Base-by-base conservation (phyloP, 164 flowering plant genomes). In the Houttuynia cordata region DNA sequence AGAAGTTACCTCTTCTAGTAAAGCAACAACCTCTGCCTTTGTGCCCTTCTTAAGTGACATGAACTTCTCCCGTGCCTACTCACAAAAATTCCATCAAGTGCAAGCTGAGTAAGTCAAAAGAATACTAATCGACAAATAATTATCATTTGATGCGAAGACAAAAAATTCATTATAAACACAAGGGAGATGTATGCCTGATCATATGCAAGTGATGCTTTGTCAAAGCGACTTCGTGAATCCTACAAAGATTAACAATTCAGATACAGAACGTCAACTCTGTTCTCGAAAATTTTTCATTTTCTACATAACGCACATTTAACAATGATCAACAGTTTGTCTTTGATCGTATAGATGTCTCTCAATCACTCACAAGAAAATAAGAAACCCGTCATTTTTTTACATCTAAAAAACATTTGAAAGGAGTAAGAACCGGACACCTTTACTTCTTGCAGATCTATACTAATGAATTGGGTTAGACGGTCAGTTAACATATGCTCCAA, bases 161-260 rank as follows among this genome's bases (percentile, higher is more conserved):
- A 8, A 9, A 41, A 9, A 2, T 41, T 41, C 13, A 0, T 9
- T 8, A 41, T 9, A 41, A 41, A 9, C 8, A 17, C 56, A 53
- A 53, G 34, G 21, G 24, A 55, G 15, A 22, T 22, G 5, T 19
- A 24, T 80, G 89, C 98, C 96, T 93, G 98, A 77, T 87, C 96
- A 74, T 89, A 93, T 54, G 71, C 76, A 71, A 77, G 58, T 45
- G 75, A 61, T 62, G 96, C 83, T 74, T 85, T 86, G 75, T 89
- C 92, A 67, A 86, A 87, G 61, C 85, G 91, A 53, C 80, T 73
- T 22, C 98, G 97, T 21, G 87, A 83, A 20, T 90, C 96, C 98
- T 93, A 71, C 66, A 74, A 61, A 57, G 61, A 20, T 64, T n/a
- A 53, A n/a, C 23, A 58, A 57, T 37, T 47, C 41, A 23, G 17